Evolutionary conservation across 2,329 filamentous ascomycete genomes (phyloP).

Genomic region (Stagonosporopsis rhizophila): DNA sequence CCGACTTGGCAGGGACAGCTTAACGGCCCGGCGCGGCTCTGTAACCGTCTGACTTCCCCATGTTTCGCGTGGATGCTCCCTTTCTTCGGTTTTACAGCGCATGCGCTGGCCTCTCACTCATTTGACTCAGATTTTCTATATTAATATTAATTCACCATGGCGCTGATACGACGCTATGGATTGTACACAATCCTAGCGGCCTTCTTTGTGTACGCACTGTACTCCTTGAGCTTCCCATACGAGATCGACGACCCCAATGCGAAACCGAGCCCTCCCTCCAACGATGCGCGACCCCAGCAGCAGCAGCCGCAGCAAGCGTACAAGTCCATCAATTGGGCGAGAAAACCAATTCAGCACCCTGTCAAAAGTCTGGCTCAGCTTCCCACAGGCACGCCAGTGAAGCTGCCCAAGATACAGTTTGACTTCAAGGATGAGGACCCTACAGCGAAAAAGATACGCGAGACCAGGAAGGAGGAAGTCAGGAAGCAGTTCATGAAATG

Average conservation of each 20-base stretch:
- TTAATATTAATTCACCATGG: conserved; percentile 41
- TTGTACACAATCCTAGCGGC: conserved; percentile 45
- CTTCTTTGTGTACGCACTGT: conserved; percentile 47
- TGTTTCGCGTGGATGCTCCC: conserved; percentile 6
- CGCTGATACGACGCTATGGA: conserved; percentile 48
- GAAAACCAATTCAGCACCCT: conserved; percentile 51
- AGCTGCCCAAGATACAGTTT: conserved; percentile 54
- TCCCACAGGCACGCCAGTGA: conserved; percentile 47
- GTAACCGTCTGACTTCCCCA: conserved; percentile 9
- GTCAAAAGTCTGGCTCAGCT: conserved; percentile 46
- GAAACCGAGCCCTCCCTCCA: conserved; percentile 18
- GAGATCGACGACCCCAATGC: conserved; percentile 16
- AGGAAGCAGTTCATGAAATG: conserved; percentile 53
- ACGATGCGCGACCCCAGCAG: conserved; percentile 11
- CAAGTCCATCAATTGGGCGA: conserved; percentile 49
- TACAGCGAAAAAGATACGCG: conserved; percentile 40
- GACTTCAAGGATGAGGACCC: conserved; percentile 49
- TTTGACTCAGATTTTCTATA: not conserved
- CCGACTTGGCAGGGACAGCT: conserved; percentile 16
- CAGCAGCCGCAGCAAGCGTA: conserved; percentile 11
- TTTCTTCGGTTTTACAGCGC: not conserved
- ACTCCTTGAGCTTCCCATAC: conserved; percentile 48
- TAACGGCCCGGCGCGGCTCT: not conserved
- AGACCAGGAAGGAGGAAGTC: conserved; percentile 48
- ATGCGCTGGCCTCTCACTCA: conserved; percentile 15